Evolutionary conservation across 108 stramenopile species (phyloP).

Genomic region (Nannochloropsis gaditana): DNA sequence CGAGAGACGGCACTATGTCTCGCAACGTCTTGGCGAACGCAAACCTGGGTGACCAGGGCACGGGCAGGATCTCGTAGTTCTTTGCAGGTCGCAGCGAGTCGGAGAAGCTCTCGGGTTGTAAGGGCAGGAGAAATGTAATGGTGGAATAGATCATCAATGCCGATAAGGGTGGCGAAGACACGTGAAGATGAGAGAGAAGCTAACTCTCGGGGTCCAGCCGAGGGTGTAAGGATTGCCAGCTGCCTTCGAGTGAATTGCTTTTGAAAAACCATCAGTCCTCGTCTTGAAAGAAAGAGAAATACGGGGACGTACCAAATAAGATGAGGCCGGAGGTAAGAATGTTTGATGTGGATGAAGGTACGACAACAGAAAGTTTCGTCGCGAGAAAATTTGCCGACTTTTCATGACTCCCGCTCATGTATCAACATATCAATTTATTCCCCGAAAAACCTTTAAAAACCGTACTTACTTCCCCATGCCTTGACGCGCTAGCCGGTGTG

Average conservation of each 20-base stretch:
- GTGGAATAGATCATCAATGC: slow-evolving; percentile 16
- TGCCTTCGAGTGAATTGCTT: neutral
- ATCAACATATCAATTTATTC: no score
- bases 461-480: no score
- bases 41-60: neutral
- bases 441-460: no score
- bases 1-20: neutral
- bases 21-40: neutral
- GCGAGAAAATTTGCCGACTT: no score
- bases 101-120: neutral
- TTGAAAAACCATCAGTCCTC: neutral
- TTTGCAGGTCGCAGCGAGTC: neutral
- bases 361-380: no score
- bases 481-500: no score
- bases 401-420: no score
- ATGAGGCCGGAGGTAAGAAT: no score
- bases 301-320: no score
- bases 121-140: slow-evolving; percentile 16
- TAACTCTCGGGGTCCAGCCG: neutral
- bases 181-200: neutral
- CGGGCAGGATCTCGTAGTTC: neutral
- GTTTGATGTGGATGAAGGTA: no score
- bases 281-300: neutral
- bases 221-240: neutral
- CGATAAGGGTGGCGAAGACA: neutral